These are phyloP conservation scores for Phylloporus scabripes DNA, from an alignment of 768 basidiomycete genomes.

Conservation along the genomic window DNA sequence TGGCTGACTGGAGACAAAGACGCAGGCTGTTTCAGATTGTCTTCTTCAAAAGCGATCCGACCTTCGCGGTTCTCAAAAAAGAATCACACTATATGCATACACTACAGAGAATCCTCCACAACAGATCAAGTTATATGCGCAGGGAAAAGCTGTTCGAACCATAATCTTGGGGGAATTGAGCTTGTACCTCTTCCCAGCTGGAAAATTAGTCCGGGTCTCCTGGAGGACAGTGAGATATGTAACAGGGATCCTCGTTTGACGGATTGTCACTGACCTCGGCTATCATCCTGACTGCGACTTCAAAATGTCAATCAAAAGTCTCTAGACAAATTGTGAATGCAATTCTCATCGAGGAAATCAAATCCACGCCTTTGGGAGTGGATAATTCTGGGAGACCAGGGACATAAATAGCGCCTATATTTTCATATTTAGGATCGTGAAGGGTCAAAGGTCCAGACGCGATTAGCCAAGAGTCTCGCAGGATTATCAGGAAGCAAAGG, in stretches of 20 bases:
- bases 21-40: background rate
- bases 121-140: background rate
- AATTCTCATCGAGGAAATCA: background rate
- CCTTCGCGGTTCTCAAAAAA: slow-evolving; percentile 4
- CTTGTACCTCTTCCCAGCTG: too few species aligned
- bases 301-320: background rate
- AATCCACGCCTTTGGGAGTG: background rate
- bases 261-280: background rate
- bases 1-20: slow-evolving; percentile 13
- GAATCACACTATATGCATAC: background rate
- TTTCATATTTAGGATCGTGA: too few species aligned
- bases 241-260: too few species aligned
- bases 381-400: too few species aligned
- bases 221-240: too few species aligned
- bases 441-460: background rate
- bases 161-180: background rate
- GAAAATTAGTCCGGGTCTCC: too few species aligned
- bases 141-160: too few species aligned
- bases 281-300: background rate
- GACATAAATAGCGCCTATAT: too few species aligned
- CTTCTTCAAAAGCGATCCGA: slow-evolving; percentile 7
- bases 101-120: background rate
- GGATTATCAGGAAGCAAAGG: too few species aligned
- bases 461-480: background rate
- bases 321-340: background rate